Evolutionary conservation across 257 asterid genomes (phyloP).

Genomic region (Knoxia roxburghii): DNA sequence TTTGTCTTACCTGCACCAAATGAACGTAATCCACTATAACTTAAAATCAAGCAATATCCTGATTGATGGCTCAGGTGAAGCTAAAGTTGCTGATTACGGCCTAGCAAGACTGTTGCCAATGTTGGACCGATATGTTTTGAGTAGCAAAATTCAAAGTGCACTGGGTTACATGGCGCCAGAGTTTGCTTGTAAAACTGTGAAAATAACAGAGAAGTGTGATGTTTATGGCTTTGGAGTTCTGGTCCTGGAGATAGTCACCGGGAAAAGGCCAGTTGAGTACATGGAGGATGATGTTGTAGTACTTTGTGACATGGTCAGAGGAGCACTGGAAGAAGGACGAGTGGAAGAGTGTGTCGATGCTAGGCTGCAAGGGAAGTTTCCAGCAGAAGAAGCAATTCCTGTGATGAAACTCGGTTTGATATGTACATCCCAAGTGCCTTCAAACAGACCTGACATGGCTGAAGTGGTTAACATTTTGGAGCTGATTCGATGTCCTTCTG

Average conservation of each 20-base stretch:
- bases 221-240: slow-evolving; percentile 82
- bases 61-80: slow-evolving; percentile 56
- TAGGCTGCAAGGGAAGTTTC: slow-evolving; percentile 67
- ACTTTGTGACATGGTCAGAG: slow-evolving; percentile 86
- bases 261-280: slow-evolving; percentile 88
- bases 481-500: slow-evolving; percentile 65
- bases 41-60: slow-evolving; percentile 73
- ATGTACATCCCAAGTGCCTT: slow-evolving; percentile 89
- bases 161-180: slow-evolving; percentile 96
- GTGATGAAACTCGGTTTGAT: slow-evolving; percentile 75
- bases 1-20: slow-evolving; percentile 64
- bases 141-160: slow-evolving; percentile 91
- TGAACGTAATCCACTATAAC: slow-evolving; percentile 75
- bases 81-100: slow-evolving; percentile 80
- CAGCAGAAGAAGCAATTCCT: slow-evolving; percentile 76
- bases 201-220: slow-evolving; percentile 81
- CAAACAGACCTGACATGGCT: slow-evolving; percentile 82
- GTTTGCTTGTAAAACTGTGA: slow-evolving; percentile 79
- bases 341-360: slow-evolving; percentile 69
- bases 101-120: slow-evolving; percentile 68
- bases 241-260: slow-evolving; percentile 63
- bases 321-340: slow-evolving; percentile 69
- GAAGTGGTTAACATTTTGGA: slow-evolving; percentile 86
- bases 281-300: slow-evolving; percentile 92
- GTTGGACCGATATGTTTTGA: slow-evolving; percentile 69